Base-by-base conservation (phyloP, 768 basidiomycete genomes). In the Daedalea quercina region DNA sequence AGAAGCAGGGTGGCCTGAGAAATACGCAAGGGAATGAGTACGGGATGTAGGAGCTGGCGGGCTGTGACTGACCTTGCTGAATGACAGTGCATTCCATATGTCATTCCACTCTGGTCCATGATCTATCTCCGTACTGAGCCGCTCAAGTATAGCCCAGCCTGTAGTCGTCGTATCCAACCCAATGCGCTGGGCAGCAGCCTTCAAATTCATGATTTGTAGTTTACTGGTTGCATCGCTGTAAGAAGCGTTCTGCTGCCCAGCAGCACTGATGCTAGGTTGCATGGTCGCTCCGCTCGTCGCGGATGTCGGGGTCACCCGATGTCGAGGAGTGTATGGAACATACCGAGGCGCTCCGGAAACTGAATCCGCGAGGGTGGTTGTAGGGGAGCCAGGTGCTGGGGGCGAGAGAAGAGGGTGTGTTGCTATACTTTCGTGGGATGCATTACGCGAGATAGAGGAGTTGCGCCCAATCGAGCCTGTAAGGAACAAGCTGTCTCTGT, bases 91-190 rank as follows among this genome's bases (percentile, higher is more conserved):
- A 49, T 63, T 72, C 84, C 84, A 88, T 13, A 91, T 73, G 3
- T 85, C 84, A 28, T 73, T 67, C 88, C 89, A 90, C 41, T 88
- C 87, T 7, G 70, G 62, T 6, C 68, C 70, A 11, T 76, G 74
- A 20, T 79, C 78, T 1, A 69, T 72, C 54, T 76, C 76, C 23
- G 73, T 66, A 0, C 81, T 76, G 31, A 92, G 69, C 60, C 78
- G 82, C 67, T 93, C 89, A 44, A 92, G 69, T 3, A 94, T 85
- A 6, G 78, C 80, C 85, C 86, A 88, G 0, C 91, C 91, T 3
- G 86, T 63, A 31, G 80, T 83, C 22, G 73, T 75, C 1, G 73
- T 69, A 55, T 84, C 83, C 26, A 93, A 63, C 1, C 87, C 88
- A 11, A 88, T 70, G 45, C 68, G 69, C 67, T 90, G 88, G 13